Conservation (phyloP, 768 basidiomycete species). For the Exsudoporus frostii region DNA sequence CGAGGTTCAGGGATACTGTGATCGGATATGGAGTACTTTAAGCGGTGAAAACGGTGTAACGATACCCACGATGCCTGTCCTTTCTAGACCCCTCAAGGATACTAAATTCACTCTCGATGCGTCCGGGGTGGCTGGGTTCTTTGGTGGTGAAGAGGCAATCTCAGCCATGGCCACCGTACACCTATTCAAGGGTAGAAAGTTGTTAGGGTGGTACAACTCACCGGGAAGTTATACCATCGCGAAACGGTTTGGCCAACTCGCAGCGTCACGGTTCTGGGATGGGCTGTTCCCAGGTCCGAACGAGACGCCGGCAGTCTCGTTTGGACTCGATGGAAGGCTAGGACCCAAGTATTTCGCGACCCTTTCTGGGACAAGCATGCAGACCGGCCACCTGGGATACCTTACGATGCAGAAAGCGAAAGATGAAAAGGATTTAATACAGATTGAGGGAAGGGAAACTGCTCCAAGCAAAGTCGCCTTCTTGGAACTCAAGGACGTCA, state of each 20-base stretch:
- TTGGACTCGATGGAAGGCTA: constrained; percentile 27
- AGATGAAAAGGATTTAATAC: background rate
- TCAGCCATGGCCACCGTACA: constrained; percentile 37
- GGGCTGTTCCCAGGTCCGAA: constrained; percentile 32
- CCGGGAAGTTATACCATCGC: constrained; percentile 36
- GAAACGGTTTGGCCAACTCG: constrained; percentile 31
- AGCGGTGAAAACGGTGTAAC: background rate
- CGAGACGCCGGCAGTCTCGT: constrained; percentile 25
- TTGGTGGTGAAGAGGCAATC: constrained; percentile 38
- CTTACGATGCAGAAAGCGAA: constrained; percentile 21
- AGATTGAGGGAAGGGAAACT: constrained; percentile 15
- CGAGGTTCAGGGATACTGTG: background rate
- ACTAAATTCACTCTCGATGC: constrained; percentile 23
- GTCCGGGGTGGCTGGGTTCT: constrained; percentile 35
- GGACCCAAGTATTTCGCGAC: constrained; percentile 28
- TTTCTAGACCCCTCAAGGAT: constrained; percentile 4
- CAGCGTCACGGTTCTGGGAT: constrained; percentile 29
- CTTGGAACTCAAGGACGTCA: constrained; percentile 22
- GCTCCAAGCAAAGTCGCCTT: constrained; percentile 19
- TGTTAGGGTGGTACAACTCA: constrained; percentile 38
- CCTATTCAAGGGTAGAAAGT: constrained; percentile 29
- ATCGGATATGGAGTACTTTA: background rate
- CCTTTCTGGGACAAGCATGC: constrained; percentile 29
- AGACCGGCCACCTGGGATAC: constrained; percentile 30
- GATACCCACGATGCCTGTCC: constrained; percentile 17